Evolutionary conservation across 352 stramenopile genomes (phyloP), one percentile per base, ranked within the genome.

Genomic region (Globisporangium echinulatum): DNA sequence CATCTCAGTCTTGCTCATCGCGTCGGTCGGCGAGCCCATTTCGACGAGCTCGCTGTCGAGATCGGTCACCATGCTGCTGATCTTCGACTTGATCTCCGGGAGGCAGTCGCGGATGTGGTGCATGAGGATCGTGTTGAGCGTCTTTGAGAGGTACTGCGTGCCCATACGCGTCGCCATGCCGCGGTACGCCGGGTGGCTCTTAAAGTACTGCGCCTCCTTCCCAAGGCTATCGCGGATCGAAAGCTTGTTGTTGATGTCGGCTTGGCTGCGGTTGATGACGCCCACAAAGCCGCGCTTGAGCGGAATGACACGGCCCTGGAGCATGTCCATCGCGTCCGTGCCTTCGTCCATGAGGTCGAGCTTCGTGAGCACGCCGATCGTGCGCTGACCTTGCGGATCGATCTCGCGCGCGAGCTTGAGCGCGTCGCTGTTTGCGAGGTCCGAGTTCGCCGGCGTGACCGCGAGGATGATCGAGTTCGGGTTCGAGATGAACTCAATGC

Each of bases 261-360:
- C 90, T 74, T 99, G 98, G 53, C 94, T 98, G 55, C 98, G 88
- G 80, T 99, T 99, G 61, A 99, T 97, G 10, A 99, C 96, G 54
- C 89, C 97, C 52, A 99, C 96, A 64, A 99, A 99, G 52, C 98
- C 98, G 57, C 90, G 84, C 56, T 97, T 96, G 25, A 99, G 83
- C 36, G 96, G 96, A 65, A 99, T 99, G 9, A 99, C 85, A 63
- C 90, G 87, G 66, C 97, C 97, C 44, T 98, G 79, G 25, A 99
- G 82, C 77, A 99, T 98, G 52, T 99, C 96, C 56, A 90, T 75
- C 7, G 96, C 96, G 77, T 99, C 97, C 8, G 97, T 99, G 53
- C 97, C 97, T 58, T 98, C 90, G 79, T 99, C 98, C 97, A 99
- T 99, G 47, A 99, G 85, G 73, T 99, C 98, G 19, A 99, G 74